phyloP scores from a whole-genome alignment of 1,284 basidiomycete species.

The Leccinum subspadiceum region DNA sequence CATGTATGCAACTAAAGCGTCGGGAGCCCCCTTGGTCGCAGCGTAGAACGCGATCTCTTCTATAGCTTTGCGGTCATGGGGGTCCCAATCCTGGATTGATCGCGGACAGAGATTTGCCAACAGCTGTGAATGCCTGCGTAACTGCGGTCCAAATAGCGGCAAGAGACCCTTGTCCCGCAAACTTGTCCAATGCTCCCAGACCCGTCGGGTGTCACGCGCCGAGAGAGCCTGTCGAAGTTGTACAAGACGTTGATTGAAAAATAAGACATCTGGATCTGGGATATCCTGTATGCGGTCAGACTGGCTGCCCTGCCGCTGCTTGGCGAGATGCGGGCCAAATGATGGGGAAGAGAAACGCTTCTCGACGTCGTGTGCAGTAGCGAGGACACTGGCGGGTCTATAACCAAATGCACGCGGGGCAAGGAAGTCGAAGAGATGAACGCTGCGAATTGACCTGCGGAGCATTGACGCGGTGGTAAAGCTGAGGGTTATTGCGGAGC shows the following conservation, averaged over 20 bases:
- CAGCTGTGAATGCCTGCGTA: conserved; percentile 39
- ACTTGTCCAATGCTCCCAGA: conserved; percentile 42
- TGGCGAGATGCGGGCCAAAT: not conserved
- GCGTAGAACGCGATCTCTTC: conserved; percentile 51
- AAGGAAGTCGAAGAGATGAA: conserved; percentile 37
- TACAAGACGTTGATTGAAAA: conserved; percentile 37
- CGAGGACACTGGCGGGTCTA: conserved; percentile 16
- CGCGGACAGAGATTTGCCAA: conserved; percentile 34
- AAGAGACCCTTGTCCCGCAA: conserved; percentile 45
- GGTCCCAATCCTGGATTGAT: conserved; percentile 23
- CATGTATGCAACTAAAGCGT: conserved; percentile 53
- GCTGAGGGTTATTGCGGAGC: not conserved
- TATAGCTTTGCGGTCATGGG: conserved; percentile 32
- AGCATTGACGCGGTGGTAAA: conserved; percentile 33
- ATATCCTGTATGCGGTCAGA: conserved; percentile 18
- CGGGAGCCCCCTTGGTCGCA: conserved; percentile 39
- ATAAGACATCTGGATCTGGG: conserved; percentile 33
- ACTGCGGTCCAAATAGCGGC: conserved; percentile 42
- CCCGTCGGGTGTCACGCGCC: conserved; percentile 32
- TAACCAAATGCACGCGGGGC: conserved; percentile 18
- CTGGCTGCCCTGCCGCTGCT: conserved; percentile 9
- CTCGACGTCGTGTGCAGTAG: conserved; percentile 5
- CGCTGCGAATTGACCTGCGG: conserved; percentile 29
- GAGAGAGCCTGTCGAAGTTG: conserved; percentile 38
- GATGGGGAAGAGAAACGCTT: not conserved